phyloP scores from a whole-genome alignment of 2,329 filamentous ascomycete genomes.

The Fusarium penzigii region DNA sequence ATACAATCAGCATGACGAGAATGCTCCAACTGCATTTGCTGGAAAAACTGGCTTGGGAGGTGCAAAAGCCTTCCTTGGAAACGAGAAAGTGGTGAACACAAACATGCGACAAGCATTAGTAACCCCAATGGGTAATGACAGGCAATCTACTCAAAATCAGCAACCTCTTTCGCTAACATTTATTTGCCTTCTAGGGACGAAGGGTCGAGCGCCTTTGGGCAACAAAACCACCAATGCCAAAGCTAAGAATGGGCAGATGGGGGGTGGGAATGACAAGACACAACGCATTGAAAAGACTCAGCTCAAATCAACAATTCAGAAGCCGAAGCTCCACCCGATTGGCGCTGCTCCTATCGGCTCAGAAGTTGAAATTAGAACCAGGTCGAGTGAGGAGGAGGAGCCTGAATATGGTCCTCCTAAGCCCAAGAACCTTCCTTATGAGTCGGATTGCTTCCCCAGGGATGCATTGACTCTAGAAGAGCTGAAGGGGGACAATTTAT shows the following conservation, averaged over 20 bases:
- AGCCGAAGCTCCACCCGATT: constrained; percentile 57
- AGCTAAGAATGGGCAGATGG: constrained; percentile 65
- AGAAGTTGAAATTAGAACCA: constrained; percentile 57
- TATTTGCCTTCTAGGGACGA: constrained; percentile 33
- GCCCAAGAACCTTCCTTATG: constrained; percentile 64
- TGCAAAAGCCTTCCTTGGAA: constrained; percentile 56
- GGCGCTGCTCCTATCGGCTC: constrained; percentile 60
- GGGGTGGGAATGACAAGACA: constrained; percentile 60
- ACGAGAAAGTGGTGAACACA: constrained; percentile 51
- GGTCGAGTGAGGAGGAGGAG: constrained; percentile 57
- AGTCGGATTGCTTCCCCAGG: constrained; percentile 67
- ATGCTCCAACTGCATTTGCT: constrained; percentile 52
- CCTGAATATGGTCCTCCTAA: constrained; percentile 88
- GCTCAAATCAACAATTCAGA: constrained; percentile 60
- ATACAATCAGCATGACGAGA: constrained; percentile 80
- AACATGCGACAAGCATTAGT: constrained; percentile 60
- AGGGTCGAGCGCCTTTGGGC: constrained; percentile 78
- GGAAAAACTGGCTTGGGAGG: constrained; percentile 49
- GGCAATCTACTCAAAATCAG: neutral
- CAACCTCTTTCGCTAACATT: constrained; percentile 10
- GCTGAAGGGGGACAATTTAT: constrained; percentile 58
- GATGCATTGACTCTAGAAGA: constrained; percentile 57
- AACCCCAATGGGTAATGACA: constrained; percentile 75
- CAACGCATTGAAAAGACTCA: constrained; percentile 65
- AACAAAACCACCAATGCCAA: constrained; percentile 98